phyloP scores from a whole-genome alignment of 768 basidiomycete species.

The Austroboletus eburneus region DNA sequence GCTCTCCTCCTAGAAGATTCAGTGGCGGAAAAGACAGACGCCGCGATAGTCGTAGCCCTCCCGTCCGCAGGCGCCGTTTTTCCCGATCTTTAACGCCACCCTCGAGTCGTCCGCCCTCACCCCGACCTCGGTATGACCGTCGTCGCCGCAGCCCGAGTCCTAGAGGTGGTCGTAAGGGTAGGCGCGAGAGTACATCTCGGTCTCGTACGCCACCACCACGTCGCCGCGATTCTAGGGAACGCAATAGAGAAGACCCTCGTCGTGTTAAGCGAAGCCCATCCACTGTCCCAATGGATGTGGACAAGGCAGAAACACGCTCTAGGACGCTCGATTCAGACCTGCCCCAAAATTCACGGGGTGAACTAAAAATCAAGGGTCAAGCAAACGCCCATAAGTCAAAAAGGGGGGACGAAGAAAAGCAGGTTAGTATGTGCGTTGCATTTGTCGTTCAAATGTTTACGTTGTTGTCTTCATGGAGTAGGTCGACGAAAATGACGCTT shows the following conservation, averaged over 20 bases:
- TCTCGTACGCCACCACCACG: constrained; percentile 32
- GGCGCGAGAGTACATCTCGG: constrained; percentile 31
- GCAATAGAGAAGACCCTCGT: constrained; percentile 17
- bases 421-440: constrained; percentile 14
- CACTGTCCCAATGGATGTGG: constrained; percentile 20
- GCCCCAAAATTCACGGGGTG: constrained; percentile 35
- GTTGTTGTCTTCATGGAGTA: constrained; percentile 15
- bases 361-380: constrained; percentile 76
- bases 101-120: constrained; percentile 38
- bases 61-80: constrained; percentile 37
- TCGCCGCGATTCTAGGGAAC: constrained; percentile 30
- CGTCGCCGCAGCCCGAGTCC: constrained; percentile 45
- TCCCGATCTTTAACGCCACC: constrained; percentile 48
- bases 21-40: constrained; percentile 16
- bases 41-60: constrained; percentile 32
- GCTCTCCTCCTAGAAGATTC: constrained; percentile 27
- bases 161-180: constrained; percentile 26
- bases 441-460: constrained; percentile 7
- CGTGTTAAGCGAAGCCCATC: constrained; percentile 28
- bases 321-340: constrained; percentile 29
- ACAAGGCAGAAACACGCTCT: constrained; percentile 18
- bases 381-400: constrained; percentile 52
- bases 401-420: constrained; percentile 44
- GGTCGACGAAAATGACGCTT: constrained; percentile 7
- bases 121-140: constrained; percentile 36